Evolutionary conservation across 2,329 filamentous ascomycete species (phyloP).

Genomic region (Orbilia javanica): DNA sequence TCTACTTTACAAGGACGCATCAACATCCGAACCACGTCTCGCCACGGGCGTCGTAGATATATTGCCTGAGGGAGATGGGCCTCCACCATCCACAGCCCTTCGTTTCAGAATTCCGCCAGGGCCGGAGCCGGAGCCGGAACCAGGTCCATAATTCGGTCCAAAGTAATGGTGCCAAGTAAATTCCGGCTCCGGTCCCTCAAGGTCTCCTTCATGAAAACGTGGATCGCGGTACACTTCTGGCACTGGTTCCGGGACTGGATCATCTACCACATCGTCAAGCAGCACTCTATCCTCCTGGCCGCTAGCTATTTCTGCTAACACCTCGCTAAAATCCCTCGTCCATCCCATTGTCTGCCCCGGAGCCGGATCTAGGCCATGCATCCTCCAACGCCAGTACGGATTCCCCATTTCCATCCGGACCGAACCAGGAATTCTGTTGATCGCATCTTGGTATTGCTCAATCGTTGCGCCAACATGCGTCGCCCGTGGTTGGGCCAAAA

Average conservation of each 20-base stretch:
- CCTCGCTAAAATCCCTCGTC: not conserved
- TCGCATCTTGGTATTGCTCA: not conserved
- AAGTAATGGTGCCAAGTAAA: not conserved
- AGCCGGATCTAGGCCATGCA: not conserved
- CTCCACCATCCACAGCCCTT: not conserved
- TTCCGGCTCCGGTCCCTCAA: not conserved
- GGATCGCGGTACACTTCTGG: not conserved
- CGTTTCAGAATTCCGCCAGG: not conserved
- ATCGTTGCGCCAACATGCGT: not conserved
- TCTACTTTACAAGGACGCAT: too few species aligned
- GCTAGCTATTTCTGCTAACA: not conserved
- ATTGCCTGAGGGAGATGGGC: not conserved
- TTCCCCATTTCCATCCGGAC: not conserved
- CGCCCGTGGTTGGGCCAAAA: not conserved
- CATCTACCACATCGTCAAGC: not conserved
- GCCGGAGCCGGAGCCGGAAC: not conserved
- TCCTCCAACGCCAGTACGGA: not conserved
- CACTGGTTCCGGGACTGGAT: not conserved
- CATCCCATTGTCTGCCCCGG: not conserved
- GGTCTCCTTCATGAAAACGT: not conserved
- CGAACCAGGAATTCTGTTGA: not conserved
- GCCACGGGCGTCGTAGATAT: not conserved
- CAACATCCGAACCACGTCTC: not conserved
- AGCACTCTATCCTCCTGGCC: not conserved
- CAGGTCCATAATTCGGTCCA: not conserved